Evolutionary conservation across 805 yeast species (phyloP), one percentile per base, ranked within the genome.

Genomic region (Candida saitoana): DNA sequence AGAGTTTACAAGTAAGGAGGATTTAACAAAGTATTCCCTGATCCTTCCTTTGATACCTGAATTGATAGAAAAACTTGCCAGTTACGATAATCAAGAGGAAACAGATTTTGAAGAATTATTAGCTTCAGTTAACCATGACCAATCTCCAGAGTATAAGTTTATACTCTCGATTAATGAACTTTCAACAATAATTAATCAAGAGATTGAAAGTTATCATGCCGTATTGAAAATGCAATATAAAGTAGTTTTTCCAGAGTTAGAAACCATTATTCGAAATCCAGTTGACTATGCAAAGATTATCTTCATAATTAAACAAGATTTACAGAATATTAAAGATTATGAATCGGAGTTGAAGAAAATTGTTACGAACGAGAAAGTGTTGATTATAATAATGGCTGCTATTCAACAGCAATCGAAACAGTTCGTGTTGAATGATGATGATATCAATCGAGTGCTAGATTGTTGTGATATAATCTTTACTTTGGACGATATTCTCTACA

Each of bases 331-430:
- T 29, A 43, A 56, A 34, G 43, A 55, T 31, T 55, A 60, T 38
- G 73, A 68, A 37, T 41, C 59, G 1, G 52, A 61, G n/a, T 54
- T 80, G 48, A 55, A 67, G 46, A 50, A 49, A 2, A 63, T 77
- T 30, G 50, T 87, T 6, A 63, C 79, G 3, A 77, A 75, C 42
- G 95, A 88, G 37, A 84, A 84, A 49, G 63, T 81, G 0, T 68
- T 89, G 52, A 84, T 87, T 3, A 60, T 89, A 5, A 77, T 84
- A 1, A 86, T 90, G 84, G 77, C 95, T 0, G 80, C 84, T 0
- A 55, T 74, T 18, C 75, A 78, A 27, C 78, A 79, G 27, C 63
- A 71, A 4, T 62, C 63, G 34, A 47, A 52, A 0, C 53, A 49
- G 3, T 63, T 67, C 4, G 44, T 44, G 1, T 48, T 55, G 0